phyloP scores from a whole-genome alignment of 768 basidiomycete species.

The Lanmaoa pseudosensibilis region DNA sequence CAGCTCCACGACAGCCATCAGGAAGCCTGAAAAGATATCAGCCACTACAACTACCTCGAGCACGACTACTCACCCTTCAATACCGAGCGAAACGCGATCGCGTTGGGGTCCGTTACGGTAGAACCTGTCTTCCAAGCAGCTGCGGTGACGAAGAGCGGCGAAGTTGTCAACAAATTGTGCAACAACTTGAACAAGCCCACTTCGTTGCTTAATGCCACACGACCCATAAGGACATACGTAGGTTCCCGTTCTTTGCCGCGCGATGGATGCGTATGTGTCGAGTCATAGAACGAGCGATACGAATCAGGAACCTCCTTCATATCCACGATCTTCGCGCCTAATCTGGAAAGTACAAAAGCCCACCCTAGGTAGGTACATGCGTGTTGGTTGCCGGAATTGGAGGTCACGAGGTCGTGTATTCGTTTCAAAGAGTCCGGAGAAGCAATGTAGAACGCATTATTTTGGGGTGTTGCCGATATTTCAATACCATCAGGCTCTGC shows the following conservation, averaged over 20 bases:
- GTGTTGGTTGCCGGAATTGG: constrained; percentile 61
- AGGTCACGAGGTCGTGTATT: constrained; percentile 66
- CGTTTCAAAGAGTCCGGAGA: constrained; percentile 62
- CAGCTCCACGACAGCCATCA: constrained; percentile 73
- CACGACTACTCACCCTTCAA: constrained; percentile 63
- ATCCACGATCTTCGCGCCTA: constrained; percentile 47
- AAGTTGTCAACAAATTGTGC: constrained; percentile 57
- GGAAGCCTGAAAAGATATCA: constrained; percentile 52
- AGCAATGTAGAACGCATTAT: constrained; percentile 55
- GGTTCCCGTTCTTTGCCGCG: constrained; percentile 59
- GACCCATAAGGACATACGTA: constrained; percentile 55
- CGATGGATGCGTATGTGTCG: constrained; percentile 43
- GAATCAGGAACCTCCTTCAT: constrained; percentile 52
- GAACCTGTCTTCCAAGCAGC: constrained; percentile 69
- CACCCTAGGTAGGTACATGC: constrained; percentile 76
- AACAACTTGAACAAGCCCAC: constrained; percentile 62
- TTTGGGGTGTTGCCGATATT: constrained; percentile 48
- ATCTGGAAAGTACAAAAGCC: constrained; percentile 76
- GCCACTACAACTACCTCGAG: background rate
- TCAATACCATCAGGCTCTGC: constrained; percentile 53
- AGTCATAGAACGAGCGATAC: constrained; percentile 57
- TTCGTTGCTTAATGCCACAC: constrained; percentile 55
- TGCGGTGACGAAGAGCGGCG: constrained; percentile 75
- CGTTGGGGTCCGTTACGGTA: constrained; percentile 71
- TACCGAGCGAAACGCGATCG: constrained; percentile 76